Evolutionary conservation across 2,329 filamentous ascomycete genomes (phyloP).

Genomic region (Colletotrichum musae): DNA sequence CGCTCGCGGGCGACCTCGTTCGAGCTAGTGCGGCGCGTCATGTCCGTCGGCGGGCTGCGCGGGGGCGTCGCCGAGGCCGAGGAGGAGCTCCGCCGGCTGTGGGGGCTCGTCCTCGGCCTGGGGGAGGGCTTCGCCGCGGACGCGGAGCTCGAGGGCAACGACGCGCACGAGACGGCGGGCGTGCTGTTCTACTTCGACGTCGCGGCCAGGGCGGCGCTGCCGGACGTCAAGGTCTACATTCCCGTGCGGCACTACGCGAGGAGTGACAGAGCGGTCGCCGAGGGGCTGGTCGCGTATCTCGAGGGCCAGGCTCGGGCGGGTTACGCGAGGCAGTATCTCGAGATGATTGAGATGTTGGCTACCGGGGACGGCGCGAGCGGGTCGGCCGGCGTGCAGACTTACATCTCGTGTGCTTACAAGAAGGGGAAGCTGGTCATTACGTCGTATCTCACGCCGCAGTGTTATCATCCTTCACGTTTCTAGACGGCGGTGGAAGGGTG

Average conservation of each 20-base stretch:
- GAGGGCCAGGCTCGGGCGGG: background rate
- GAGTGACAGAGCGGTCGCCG: conserved; percentile 30
- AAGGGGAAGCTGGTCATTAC: conserved; percentile 9
- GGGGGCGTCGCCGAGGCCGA: conserved; percentile 31
- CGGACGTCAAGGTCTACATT: conserved; percentile 50
- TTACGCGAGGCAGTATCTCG: background rate
- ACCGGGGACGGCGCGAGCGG: background rate
- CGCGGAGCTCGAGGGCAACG: conserved; percentile 27
- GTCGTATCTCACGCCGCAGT: conserved; percentile 17
- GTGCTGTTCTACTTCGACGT: conserved; percentile 52
- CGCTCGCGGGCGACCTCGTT: conserved; percentile 49
- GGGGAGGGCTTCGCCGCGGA: conserved; percentile 30
- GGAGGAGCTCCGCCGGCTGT: conserved; percentile 39
- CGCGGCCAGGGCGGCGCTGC: conserved; percentile 27
- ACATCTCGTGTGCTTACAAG: conserved; percentile 15
- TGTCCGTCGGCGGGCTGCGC: conserved; percentile 44
- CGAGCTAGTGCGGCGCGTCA: conserved; percentile 44
- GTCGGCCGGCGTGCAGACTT: conserved; percentile 8
- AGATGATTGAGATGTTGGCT: background rate
- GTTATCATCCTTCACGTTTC: conserved; percentile 11
- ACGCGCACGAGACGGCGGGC: conserved; percentile 49
- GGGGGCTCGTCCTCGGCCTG: conserved; percentile 38
- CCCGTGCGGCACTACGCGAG: conserved; percentile 52
- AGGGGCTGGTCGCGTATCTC: conserved; percentile 2
- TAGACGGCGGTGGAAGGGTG: background rate